Conservation (phyloP, 768 basidiomycete genomes). For the Boletus speciosus region DNA sequence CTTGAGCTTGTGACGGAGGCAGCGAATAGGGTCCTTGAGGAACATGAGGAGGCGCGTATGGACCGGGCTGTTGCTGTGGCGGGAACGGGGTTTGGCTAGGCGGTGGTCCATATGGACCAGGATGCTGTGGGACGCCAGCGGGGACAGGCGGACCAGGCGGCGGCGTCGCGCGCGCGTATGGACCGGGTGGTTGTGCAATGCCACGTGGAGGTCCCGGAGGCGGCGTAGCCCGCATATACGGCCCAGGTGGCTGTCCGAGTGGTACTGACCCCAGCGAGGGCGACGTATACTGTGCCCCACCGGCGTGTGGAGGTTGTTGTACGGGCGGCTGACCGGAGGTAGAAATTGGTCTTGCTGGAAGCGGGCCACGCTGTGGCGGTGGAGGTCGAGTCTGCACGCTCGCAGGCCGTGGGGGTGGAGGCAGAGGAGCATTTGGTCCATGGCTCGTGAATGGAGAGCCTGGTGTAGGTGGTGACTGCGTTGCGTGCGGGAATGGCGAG, state of each 20-base stretch:
- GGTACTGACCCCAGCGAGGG: constrained; percentile 26
- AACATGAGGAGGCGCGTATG: constrained; percentile 23
- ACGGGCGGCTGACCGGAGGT: constrained; percentile 36
- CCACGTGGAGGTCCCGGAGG: constrained; percentile 36
- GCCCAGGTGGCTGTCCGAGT: constrained; percentile 31
- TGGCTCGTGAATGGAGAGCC: constrained; percentile 45
- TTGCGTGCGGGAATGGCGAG: constrained; percentile 81
- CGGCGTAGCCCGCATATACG: constrained; percentile 40
- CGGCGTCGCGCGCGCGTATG: constrained; percentile 40
- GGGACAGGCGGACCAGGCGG: constrained; percentile 34
- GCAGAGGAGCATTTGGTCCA: constrained; percentile 30
- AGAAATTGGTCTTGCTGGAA: constrained; percentile 27
- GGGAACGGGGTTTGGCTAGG: constrained; percentile 13
- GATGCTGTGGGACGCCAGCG: constrained; percentile 28
- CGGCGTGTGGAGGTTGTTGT: constrained; percentile 37
- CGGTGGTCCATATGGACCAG: constrained; percentile 27
- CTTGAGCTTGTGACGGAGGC: constrained; percentile 22
- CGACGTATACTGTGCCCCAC: constrained; percentile 29
- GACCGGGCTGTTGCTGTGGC: constrained; percentile 23
- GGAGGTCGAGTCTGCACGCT: constrained; percentile 43
- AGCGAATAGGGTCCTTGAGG: constrained; percentile 31
- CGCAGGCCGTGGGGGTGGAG: constrained; percentile 54
- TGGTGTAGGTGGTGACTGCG: constrained; percentile 44
- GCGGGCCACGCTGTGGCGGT: constrained; percentile 38
- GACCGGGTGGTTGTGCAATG: constrained; percentile 30